A percentile compares a stretch with the other conserved stretches of the same genome.
Conservation (phyloP, 202 grass and related monocot species). For the Bolboschoenoplectus hybrid region DNA sequence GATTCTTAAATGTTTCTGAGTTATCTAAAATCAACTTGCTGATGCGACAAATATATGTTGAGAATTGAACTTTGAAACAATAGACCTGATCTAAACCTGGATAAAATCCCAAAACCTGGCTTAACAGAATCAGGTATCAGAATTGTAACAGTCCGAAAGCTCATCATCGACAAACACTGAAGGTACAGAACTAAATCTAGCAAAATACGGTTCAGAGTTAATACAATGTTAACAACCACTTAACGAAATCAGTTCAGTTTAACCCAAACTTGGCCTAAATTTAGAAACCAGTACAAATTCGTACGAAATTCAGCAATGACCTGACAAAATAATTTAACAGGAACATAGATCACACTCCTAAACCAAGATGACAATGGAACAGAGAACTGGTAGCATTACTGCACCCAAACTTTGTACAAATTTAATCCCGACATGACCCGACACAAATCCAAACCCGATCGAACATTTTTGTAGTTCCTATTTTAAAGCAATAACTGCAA, state of each 20-base stretch:
- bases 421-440: not conserved
- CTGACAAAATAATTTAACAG: not conserved
- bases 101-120: not conserved
- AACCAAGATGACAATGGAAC: not conserved
- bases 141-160: not conserved
- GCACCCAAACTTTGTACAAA: not conserved
- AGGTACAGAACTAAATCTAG: not conserved
- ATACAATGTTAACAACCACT: not conserved
- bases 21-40: not conserved
- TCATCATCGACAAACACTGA: not conserved
- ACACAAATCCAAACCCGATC: not conserved
- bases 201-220: not conserved
- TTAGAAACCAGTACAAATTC: too few species aligned
- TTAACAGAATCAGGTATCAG: not conserved
- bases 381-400: not conserved
- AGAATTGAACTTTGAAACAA: not conserved
- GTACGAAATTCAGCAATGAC: not conserved
- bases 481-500: not conserved
- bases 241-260: not conserved
- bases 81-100: not conserved
- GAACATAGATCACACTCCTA: not conserved
- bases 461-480: not conserved
- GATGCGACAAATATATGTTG: not conserved
- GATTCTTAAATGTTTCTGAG: not conserved
- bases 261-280: not conserved